Conservation (phyloP, 1,139 yeast genomes). For the Ogataea hybrid region DNA sequence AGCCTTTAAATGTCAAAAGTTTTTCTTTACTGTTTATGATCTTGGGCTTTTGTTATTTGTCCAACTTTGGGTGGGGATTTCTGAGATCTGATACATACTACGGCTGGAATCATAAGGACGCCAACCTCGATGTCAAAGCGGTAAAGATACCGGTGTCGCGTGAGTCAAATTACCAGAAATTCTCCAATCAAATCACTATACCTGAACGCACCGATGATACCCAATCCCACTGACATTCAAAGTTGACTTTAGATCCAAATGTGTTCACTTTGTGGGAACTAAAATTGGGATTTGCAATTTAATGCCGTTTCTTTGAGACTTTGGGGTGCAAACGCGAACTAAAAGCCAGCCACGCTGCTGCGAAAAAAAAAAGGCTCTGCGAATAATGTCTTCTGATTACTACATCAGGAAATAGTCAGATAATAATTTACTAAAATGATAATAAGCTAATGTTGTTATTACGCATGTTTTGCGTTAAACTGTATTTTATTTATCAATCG, state of each 20-base stretch:
- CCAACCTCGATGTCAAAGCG: background rate
- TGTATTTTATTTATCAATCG: background rate
- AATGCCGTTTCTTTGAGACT: no score
- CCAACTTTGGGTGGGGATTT: constrained; percentile 39
- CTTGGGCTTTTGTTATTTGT: constrained; percentile 47
- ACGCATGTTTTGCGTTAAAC: background rate
- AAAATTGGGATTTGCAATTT: no score
- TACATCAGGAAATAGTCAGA: no score
- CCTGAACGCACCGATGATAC: no score
- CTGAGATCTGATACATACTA: constrained; percentile 36
- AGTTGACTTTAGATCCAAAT: no score
- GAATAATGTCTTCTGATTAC: background rate
- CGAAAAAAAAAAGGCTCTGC: background rate
- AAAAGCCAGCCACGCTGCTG: no score
- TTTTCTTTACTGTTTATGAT: constrained; percentile 41
- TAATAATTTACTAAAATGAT: no score
- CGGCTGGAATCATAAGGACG: constrained; percentile 25
- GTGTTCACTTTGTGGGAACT: no score
- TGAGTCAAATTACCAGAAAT: no score
- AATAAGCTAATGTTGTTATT: background rate
- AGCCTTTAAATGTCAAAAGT: constrained; percentile 61
- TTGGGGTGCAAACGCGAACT: no score
- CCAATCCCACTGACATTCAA: no score
- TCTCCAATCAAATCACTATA: no score
- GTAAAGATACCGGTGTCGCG: background rate